phyloP scores from a whole-genome alignment of 148 eudicot species.

The Rheum nobile region DNA sequence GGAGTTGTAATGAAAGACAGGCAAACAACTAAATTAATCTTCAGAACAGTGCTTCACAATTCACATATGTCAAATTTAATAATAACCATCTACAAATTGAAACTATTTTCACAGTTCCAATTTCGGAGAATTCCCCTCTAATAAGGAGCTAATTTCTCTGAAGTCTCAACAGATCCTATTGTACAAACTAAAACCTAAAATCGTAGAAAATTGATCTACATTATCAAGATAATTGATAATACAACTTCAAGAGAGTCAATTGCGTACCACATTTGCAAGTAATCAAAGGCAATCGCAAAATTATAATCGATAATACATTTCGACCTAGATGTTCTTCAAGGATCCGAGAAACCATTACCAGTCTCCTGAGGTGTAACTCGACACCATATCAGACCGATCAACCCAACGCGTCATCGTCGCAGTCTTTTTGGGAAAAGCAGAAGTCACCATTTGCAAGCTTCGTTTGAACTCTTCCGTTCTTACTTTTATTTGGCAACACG shows the following conservation, averaged over 20 bases:
- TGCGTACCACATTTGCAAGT: background rate
- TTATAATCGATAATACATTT: too few relatives aligned
- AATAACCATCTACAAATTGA: background rate
- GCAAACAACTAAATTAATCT: background rate
- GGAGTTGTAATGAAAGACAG: too few relatives aligned
- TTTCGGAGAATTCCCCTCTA: background rate
- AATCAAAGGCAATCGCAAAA: background rate
- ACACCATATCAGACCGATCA: background rate
- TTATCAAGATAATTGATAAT: background rate
- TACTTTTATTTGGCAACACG: background rate
- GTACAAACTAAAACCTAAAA: background rate
- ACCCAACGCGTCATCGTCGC: background rate
- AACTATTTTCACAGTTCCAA: background rate
- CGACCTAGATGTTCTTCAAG: background rate
- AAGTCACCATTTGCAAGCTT: background rate
- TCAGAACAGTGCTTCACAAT: background rate
- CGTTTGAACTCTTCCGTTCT: background rate
- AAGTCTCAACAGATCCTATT: too few relatives aligned
- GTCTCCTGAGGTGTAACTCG: background rate
- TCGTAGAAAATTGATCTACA: background rate
- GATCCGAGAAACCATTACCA: background rate
- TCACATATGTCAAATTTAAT: background rate
- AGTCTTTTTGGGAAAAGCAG: background rate
- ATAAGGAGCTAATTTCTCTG: too few relatives aligned
- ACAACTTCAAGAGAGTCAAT: background rate